A percentile compares a stretch with the other conserved stretches of the same genome.
These are phyloP conservation scores for Coemansia sp. DNA, from an alignment of 192 early-diverging fungal genomes.

Conservation along the genomic window DNA sequence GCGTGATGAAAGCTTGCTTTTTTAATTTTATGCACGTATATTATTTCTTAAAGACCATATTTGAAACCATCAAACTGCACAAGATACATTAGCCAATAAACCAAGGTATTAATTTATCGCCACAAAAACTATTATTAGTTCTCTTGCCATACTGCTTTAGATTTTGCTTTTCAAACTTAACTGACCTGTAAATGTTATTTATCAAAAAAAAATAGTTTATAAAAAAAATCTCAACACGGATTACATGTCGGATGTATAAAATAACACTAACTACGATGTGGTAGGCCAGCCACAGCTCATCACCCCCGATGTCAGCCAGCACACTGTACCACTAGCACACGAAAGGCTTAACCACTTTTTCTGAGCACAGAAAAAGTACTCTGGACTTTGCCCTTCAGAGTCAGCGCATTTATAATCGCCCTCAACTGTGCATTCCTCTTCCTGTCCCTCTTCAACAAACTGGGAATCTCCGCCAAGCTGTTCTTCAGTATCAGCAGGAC, in stretches of 20 bases:
- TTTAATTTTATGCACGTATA: too few relatives aligned
- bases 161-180: neutral
- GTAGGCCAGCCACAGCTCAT: constrained; percentile 19
- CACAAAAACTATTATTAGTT: neutral
- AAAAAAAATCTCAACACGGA: neutral
- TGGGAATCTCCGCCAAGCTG: neutral
- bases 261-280: too few relatives aligned
- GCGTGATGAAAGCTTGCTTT: too few relatives aligned
- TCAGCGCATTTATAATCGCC: constrained; percentile 17
- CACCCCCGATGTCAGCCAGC: constrained; percentile 1
- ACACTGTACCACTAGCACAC: constrained; percentile 21
- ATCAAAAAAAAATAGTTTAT: neutral
- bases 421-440: constrained; percentile 2
- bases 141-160: neutral
- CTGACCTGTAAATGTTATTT: neutral
- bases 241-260: neutral
- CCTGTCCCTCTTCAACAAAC: neutral
- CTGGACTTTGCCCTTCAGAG: constrained; percentile 8
- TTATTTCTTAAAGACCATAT: too few relatives aligned
- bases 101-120: neutral
- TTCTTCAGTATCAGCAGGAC: neutral
- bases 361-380: constrained; percentile 17
- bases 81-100: neutral
- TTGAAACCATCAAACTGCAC: neutral
- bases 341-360: constrained; percentile 12